Evolutionary conservation across 257 asterid genomes (phyloP), one percentile per base, ranked within the genome.

Genomic region (Nyctanthes arbortristis): DNA sequence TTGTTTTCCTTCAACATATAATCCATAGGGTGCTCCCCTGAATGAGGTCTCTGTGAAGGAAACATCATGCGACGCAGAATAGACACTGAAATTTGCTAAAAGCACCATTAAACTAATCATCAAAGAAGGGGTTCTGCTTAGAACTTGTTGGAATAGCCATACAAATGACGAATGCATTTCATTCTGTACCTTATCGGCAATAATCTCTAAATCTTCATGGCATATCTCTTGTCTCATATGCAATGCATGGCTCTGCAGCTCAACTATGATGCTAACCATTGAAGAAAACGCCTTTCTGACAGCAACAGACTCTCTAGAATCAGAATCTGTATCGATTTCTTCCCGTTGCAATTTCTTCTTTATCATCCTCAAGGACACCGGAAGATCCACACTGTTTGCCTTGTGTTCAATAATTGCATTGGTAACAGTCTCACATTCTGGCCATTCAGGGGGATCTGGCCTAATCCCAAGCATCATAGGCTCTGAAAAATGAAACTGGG

Each of bases 121-220:
- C 77, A 94, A 72, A 35, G 54, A 69, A 0, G 97, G 99, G 0
- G 97, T 85, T 32, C 62, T 80, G 0, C 96, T 85, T 71, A 89
- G 89, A 0, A 91, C 97, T 71, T 89, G 92, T 70, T 80, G 89
- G 81, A 94, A 94, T 12, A 94, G 76, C 95, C 99, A 91, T 3
- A 72, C 87, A 59, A 86, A 91, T 0, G 97, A 91, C 0, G 80
- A 73, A 29, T 84, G 84, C 86, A 89, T 86, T 20, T 94, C 97
- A 10, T 78, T 83, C 66, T 82, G 89, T 6, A 83, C 94, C 62
- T 84, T 84, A 22, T 65, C 56, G 0, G 71, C 70, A 32, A 85
- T 80, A 33, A 67, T 39, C 45, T 80, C 90, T 62, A 94, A 69
- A 73, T 94, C 95, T 52, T 88, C 96, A 54, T 65, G 59, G 57